phyloP scores from a whole-genome alignment of 2,329 filamentous ascomycete genomes.

The Phaeophleospora eucalypticola region DNA sequence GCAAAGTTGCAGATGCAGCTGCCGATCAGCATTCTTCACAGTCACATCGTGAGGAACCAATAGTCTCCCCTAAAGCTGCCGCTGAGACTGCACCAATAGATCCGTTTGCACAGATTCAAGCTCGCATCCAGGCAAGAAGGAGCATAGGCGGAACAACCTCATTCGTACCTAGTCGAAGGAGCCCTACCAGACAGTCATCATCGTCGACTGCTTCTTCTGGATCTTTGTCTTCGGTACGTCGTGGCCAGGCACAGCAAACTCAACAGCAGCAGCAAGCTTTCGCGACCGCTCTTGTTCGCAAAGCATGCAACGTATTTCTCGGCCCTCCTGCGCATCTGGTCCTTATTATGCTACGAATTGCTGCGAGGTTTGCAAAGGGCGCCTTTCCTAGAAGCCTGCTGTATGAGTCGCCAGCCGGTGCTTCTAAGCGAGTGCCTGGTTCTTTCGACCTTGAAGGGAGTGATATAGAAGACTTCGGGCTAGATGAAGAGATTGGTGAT shows the following conservation, averaged over 20 bases:
- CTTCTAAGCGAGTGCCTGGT: slow-evolving; percentile 58
- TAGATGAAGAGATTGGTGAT: slow-evolving; percentile 19
- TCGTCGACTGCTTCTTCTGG: slow-evolving; percentile 23
- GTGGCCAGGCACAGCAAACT: slow-evolving; percentile 4
- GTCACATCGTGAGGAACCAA: background rate
- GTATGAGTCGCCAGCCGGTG: slow-evolving; percentile 27
- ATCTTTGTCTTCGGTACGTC: slow-evolving; percentile 14
- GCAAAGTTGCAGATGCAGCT: background rate
- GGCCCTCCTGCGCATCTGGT: slow-evolving; percentile 77
- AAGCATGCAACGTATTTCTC: slow-evolving; percentile 71
- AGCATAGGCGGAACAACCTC: slow-evolving; percentile 28
- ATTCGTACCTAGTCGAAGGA: slow-evolving; percentile 36
- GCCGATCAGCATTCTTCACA: background rate
- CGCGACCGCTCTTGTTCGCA: slow-evolving; percentile 59
- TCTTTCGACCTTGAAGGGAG: slow-evolving; percentile 50
- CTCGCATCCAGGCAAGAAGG: slow-evolving; percentile 32
- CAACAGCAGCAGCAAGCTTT: slow-evolving; percentile 22
- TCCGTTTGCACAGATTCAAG: slow-evolving; percentile 33
- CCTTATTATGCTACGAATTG: slow-evolving; percentile 74
- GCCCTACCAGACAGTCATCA: slow-evolving; percentile 39
- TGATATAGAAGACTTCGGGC: slow-evolving; percentile 46
- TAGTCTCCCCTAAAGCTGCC: background rate
- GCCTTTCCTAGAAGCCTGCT: slow-evolving; percentile 28
- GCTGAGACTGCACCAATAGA: slow-evolving; percentile 7
- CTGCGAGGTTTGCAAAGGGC: slow-evolving; percentile 63